These are phyloP conservation scores for Lumnitzera littorea DNA, from an alignment of 345 rosid genomes.

Conservation along the genomic window DNA sequence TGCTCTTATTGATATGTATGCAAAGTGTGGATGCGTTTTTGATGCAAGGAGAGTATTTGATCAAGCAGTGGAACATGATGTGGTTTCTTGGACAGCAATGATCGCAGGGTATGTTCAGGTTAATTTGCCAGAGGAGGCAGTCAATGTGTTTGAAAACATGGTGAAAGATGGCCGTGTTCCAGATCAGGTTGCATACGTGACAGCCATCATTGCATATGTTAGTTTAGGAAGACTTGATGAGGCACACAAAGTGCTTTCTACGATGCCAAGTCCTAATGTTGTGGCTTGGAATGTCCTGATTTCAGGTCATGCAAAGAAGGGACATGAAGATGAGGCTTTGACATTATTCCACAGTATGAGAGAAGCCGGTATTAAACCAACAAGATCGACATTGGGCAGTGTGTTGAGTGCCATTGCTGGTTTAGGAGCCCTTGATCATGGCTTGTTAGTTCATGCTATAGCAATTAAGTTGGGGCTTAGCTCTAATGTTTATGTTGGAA, in stretches of 20 bases:
- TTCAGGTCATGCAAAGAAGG: conserved; percentile 80
- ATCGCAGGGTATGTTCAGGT: conserved; percentile 66
- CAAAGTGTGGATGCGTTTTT: conserved; percentile 46
- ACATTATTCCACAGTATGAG: conserved; percentile 55
- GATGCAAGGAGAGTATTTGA: conserved; percentile 64
- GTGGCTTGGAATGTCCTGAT: conserved; percentile 96
- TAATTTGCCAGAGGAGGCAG: conserved; percentile 62
- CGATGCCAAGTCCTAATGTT: conserved; percentile 59
- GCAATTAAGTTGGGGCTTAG: conserved; percentile 77
- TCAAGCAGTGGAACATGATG: conserved; percentile 45
- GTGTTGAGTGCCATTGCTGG: conserved; percentile 66
- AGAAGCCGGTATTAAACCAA: conserved; percentile 51
- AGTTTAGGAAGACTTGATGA: conserved; percentile 60
- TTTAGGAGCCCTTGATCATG: conserved; percentile 48
- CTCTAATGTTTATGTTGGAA: conserved; percentile 75
- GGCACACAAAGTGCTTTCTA: conserved; percentile 49
- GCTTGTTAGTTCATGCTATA: conserved; percentile 75
- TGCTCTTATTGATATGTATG: conserved; percentile 76
- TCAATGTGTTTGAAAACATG: conserved; percentile 52
- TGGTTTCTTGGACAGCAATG: conserved; percentile 85
- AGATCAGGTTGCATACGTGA: conserved; percentile 66
- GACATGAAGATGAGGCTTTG: conserved; percentile 47
- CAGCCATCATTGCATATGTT: conserved; percentile 50
- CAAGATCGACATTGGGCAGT: conserved; percentile 85
- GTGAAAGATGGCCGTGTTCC: conserved; percentile 42